A percentile compares a stretch with the other conserved stretches of the same genome.
These are phyloP conservation scores for Globisporangium spiculum DNA, from an alignment of 352 stramenopile genomes.

Conservation along the genomic window DNA sequence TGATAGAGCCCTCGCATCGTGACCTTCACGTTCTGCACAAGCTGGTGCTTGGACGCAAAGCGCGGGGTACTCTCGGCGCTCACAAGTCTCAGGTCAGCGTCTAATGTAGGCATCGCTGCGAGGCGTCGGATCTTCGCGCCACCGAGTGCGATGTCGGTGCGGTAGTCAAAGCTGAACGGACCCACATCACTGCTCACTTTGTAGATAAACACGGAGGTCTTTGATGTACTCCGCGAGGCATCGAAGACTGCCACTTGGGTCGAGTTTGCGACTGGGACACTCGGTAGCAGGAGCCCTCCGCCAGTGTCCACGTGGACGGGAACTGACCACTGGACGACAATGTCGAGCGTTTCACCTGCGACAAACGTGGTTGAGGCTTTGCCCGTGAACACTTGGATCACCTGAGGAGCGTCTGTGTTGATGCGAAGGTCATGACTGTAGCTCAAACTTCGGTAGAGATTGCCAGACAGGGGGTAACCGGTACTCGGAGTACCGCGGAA, in stretches of 20 bases:
- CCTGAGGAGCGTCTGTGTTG: conserved; percentile 40
- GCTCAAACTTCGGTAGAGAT: conserved; percentile 55
- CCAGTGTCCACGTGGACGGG: conserved; percentile 36
- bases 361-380: conserved; percentile 56
- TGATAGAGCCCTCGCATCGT: conserved; percentile 68
- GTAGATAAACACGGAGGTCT: conserved; percentile 52
- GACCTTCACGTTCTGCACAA: conserved; percentile 48
- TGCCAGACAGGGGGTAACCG: background rate
- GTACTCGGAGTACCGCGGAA: conserved; percentile 32
- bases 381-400: conserved; percentile 56
- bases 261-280: conserved; percentile 38
- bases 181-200: conserved; percentile 22
- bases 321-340: conserved; percentile 59
- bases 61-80: conserved; percentile 27
- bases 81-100: conserved; percentile 42
- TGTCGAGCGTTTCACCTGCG: conserved; percentile 55
- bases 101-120: conserved; percentile 28
- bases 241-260: conserved; percentile 38
- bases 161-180: conserved; percentile 51
- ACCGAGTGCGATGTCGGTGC: conserved; percentile 39
- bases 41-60: conserved; percentile 60
- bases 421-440: conserved; percentile 48
- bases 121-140: conserved; percentile 46
- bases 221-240: conserved; percentile 32
- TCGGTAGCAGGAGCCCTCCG: conserved; percentile 27